Base-by-base conservation (phyloP, 208 protist genomes). In the Crithidia acanthocephali region DNA sequence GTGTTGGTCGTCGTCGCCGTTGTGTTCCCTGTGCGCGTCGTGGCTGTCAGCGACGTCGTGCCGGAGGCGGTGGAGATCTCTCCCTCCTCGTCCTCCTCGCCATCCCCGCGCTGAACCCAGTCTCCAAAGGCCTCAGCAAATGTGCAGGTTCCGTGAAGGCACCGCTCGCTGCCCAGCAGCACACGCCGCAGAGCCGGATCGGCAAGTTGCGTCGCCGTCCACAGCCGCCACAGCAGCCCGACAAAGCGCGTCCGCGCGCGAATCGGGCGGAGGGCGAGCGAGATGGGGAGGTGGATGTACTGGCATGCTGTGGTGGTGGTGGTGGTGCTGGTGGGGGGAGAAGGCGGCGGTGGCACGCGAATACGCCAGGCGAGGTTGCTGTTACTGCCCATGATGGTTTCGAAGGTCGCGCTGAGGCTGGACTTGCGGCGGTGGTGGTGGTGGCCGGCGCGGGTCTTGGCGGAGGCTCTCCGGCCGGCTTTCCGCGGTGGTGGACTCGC, bases 191-290 rank as follows among this genome's bases (percentile, higher is more conserved):
- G 50, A n/a, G 59, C 66, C 64, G 28, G 80, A 47, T 55, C 79
- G 66, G 44, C 66, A 27, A 30, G 30, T 62, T 80, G 74, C 16
- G 88, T 44, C 2, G 86, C 75, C 40, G 65, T 30, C 74, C 76
- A 82, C 20, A 91, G 71, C 40, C 88, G 85, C 84, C 88, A 91
- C 40, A 93, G 60, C 32, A 93, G 52, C 6, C 88, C 88, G 0
- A 78, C 75, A 32, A 93, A 74, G 13, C 83, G 83, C 13, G 88
- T 93, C 13, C 83, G 83, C 5, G 42, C 51, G n/a, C 79, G 81
- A 27, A 93, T 67, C 1, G 84, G 80, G 5, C 81, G 81, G 25
- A 93, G 76, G 20, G 76, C 70, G 11, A 93, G 44, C 0, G 74
- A 79, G 32, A 87, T 71, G 23, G 83, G 87, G 4, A 87, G 69